Conservation (phyloP, 2,329 filamentous ascomycete species). For the Zymoseptoria brevis region DNA sequence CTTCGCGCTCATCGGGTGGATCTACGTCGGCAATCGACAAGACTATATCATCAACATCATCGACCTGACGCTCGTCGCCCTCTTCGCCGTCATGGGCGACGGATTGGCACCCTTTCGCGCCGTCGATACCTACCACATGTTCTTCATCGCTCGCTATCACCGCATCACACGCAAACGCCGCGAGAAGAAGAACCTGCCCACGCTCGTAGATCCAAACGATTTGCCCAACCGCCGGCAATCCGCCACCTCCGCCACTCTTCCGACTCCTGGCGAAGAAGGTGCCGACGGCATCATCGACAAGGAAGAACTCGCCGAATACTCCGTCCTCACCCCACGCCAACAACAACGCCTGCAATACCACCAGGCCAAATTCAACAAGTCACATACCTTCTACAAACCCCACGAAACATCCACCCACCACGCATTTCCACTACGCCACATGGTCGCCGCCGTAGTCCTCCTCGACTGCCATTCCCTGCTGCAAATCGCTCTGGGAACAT, state of each 20-base stretch:
- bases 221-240: slow-evolving; percentile 42
- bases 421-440: slow-evolving; percentile 66
- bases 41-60: slow-evolving; percentile 49
- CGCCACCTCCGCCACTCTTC: slow-evolving; percentile 1
- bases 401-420: slow-evolving; percentile 77
- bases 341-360: slow-evolving; percentile 66
- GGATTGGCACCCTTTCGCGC: slow-evolving; percentile 62
- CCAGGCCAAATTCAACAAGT: slow-evolving; percentile 70
- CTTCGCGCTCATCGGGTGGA: slow-evolving; percentile 81
- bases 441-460: slow-evolving; percentile 69
- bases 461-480: slow-evolving; percentile 72
- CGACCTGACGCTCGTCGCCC: slow-evolving; percentile 53
- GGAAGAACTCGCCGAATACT: slow-evolving; percentile 44
- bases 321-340: slow-evolving; percentile 57
- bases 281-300: slow-evolving; percentile 37
- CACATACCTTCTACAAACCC: slow-evolving; percentile 82
- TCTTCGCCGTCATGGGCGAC: slow-evolving; percentile 57
- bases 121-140: slow-evolving; percentile 82
- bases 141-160: slow-evolving; percentile 68
- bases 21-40: slow-evolving; percentile 68
- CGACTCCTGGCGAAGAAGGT: slow-evolving; percentile 17
- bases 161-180: slow-evolving; percentile 56
- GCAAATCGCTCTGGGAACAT: slow-evolving; percentile 70
- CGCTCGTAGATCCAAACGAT: slow-evolving; percentile 61
- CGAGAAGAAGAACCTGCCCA: slow-evolving; percentile 52